Evolutionary conservation across 1,284 basidiomycete genomes (phyloP).

Genomic region (Ceratorhiza oryzae-sativae): DNA sequence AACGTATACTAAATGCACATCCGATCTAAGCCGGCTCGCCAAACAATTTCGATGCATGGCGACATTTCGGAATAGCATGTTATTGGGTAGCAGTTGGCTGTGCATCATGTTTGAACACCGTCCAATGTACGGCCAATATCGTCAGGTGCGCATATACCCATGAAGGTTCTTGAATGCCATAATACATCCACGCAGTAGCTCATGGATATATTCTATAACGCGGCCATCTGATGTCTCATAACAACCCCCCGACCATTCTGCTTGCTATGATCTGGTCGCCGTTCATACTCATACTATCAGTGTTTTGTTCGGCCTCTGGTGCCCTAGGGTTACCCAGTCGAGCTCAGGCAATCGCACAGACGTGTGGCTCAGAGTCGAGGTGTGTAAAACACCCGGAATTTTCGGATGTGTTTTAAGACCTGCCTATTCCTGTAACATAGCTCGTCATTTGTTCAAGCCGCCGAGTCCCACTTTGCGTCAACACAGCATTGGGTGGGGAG

Average conservation of each 20-base stretch:
- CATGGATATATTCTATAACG: not conserved
- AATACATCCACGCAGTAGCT: not conserved
- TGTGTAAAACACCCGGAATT: not conserved
- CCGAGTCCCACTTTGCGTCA: conserved; percentile 17
- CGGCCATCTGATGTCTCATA: not conserved
- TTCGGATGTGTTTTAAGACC: too few relatives aligned
- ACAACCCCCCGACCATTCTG: not conserved
- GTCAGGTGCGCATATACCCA: not conserved
- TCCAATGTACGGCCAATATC: not conserved
- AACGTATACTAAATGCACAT: not conserved
- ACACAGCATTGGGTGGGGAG: not conserved
- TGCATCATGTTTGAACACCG: not conserved
- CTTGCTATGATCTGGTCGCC: not conserved
- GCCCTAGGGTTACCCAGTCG: not conserved
- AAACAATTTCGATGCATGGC: not conserved
- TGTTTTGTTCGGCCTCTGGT: not conserved
- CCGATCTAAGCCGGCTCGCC: not conserved
- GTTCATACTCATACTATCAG: not conserved
- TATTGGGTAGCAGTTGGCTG: not conserved
- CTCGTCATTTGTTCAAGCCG: not conserved
- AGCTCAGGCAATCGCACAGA: not conserved
- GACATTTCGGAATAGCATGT: not conserved
- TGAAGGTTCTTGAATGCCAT: not conserved
- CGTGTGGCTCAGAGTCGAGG: conserved; percentile 12
- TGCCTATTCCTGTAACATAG: not conserved